Conservation (phyloP, 2,329 filamentous ascomycete species). For the Aureobasidium sp. region DNA sequence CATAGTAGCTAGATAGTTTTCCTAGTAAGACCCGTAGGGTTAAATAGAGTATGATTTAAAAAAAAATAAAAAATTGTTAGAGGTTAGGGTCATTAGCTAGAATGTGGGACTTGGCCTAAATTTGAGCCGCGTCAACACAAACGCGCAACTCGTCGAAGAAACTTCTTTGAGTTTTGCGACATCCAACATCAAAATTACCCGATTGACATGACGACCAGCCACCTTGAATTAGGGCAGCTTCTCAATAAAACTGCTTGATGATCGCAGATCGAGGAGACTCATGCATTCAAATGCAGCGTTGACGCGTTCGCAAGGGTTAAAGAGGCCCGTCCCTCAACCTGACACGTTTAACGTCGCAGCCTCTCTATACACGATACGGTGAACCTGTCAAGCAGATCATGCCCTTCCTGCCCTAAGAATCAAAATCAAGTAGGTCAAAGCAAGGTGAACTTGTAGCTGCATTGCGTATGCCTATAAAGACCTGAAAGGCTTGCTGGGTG, state of each 20-base stretch:
- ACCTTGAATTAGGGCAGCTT: neutral
- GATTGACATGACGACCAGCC: neutral
- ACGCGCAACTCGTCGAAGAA: no score
- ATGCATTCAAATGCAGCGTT: neutral
- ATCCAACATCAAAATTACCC: neutral
- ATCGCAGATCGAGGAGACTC: no score
- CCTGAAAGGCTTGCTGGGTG: neutral
- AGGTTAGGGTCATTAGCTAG: neutral
- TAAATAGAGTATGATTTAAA: no score
- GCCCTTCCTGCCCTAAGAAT: neutral
- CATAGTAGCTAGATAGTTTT: no score
- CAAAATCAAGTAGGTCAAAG: neutral
- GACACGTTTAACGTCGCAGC: neutral
- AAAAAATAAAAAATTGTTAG: no score
- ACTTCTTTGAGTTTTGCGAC: neutral
- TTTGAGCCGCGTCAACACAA: neutral
- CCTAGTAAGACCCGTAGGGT: no score
- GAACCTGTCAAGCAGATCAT: neutral
- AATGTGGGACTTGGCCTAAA: neutral
- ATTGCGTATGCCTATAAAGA: neutral
- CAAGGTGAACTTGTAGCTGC: neutral
- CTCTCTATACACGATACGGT: neutral
- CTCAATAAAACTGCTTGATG: no score
- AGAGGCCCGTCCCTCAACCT: neutral
- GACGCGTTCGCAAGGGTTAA: slow-evolving; percentile 1